phyloP scores from a whole-genome alignment of 2,329 filamentous ascomycete genomes.

The Penicillium palitans region DNA sequence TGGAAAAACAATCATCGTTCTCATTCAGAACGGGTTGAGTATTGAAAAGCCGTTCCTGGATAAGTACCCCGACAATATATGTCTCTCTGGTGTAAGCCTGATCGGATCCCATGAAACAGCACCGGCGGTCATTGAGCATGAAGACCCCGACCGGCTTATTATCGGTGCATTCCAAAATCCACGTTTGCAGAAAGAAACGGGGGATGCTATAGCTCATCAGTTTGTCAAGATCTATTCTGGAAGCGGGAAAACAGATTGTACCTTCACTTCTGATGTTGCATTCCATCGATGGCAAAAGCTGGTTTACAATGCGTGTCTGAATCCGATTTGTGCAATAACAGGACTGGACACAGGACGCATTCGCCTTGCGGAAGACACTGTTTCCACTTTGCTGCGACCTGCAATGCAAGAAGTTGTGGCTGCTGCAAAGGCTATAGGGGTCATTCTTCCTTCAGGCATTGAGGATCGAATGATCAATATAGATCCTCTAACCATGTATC shows the following conservation, averaged over 20 bases:
- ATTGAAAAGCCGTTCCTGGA: conserved; percentile 57
- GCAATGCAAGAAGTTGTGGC: conserved; percentile 47
- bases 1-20: conserved; percentile 54
- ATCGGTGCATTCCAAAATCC: conserved; percentile 52
- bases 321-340: conserved; percentile 55
- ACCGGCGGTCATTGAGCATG: conserved; percentile 53
- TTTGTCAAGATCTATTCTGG: conserved; percentile 44
- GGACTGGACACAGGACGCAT: conserved; percentile 54
- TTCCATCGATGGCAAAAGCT: conserved; percentile 42
- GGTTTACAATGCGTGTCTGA: conserved; percentile 54
- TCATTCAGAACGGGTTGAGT: conserved; percentile 63
- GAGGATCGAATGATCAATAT: no score
- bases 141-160: conserved; percentile 51
- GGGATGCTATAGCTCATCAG: no score
- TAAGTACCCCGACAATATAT: conserved; percentile 52
- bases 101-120: conserved; percentile 53
- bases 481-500: no score
- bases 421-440: not conserved
- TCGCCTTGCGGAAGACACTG: conserved; percentile 43
- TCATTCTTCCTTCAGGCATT: no score
- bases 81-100: conserved; percentile 56
- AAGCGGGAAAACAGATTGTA: conserved; percentile 46
- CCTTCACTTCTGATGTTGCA: conserved; percentile 36
- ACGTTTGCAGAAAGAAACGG: conserved; percentile 23
- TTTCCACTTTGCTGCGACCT: conserved; percentile 53